A percentile compares a stretch with the other conserved stretches of the same genome.
Evolutionary conservation across 805 yeast species (phyloP).

Genomic region (Myxozyma kluyveri): DNA sequence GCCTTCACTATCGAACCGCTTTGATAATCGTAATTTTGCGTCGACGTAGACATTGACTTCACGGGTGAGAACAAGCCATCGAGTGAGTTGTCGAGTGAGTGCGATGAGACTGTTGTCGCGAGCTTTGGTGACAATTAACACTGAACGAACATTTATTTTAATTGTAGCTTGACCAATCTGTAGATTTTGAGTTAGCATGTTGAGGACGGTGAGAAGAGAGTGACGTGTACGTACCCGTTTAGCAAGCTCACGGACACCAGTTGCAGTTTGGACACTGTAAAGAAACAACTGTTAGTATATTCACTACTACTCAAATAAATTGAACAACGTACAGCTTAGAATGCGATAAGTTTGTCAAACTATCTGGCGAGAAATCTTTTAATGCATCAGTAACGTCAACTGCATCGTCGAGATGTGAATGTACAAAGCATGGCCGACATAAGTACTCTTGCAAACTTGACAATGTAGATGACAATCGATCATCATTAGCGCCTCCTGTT

Average conservation of each 20-base stretch:
- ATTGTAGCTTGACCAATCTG: slow-evolving; percentile 38
- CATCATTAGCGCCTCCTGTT: not conserved
- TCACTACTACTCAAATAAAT: not conserved
- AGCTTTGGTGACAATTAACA: slow-evolving; percentile 86
- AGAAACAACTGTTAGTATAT: not conserved
- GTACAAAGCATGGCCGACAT: slow-evolving; percentile 27
- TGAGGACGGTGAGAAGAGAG: not conserved
- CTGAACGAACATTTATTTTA: slow-evolving; percentile 62
- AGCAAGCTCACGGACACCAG: slow-evolving; percentile 36
- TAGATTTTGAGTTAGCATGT: not conserved
- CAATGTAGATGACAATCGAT: slow-evolving; percentile 8
- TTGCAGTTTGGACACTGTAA: slow-evolving; percentile 33
- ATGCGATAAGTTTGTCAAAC: slow-evolving; percentile 22
- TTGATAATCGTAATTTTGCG: slow-evolving; percentile 56
- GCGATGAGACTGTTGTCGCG: slow-evolving; percentile 75
- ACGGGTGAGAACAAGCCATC: slow-evolving; percentile 57
- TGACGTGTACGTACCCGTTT: slow-evolving; percentile 21
- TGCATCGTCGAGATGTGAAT: slow-evolving; percentile 25
- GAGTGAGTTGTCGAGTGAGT: slow-evolving; percentile 74
- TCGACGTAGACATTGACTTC: slow-evolving; percentile 68
- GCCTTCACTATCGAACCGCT: slow-evolving; percentile 60
- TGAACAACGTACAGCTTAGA: slow-evolving; percentile 18
- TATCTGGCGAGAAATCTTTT: slow-evolving; percentile 15
- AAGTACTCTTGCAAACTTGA: slow-evolving; percentile 16
- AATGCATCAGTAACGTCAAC: slow-evolving; percentile 23